Evolutionary conservation across 1,139 yeast species (phyloP).

Genomic region (Blastobotrys buckinghamii): DNA sequence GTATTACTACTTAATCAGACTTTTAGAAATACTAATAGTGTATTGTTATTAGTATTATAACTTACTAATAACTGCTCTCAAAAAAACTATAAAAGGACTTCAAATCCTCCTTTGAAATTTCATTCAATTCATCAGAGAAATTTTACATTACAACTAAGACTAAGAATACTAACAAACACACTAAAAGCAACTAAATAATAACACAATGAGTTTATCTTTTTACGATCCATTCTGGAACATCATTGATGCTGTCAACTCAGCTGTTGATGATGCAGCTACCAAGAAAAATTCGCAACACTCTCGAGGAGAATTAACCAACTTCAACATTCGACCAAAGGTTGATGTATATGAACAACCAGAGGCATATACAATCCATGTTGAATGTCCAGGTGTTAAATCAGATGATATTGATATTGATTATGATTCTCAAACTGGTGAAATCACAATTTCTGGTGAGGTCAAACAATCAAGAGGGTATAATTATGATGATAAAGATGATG

Average conservation of each 20-base stretch:
- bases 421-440: conserved; percentile 36
- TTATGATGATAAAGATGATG: too few species aligned
- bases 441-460: conserved; percentile 23
- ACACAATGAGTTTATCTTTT: background rate
- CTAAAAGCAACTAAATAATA: background rate
- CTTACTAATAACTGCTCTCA: too few species aligned
- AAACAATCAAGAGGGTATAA: conserved; percentile 7
- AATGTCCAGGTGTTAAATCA: conserved; percentile 51
- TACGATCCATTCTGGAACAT: conserved; percentile 10
- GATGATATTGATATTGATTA: conserved; percentile 48
- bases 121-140: too few species aligned
- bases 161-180: too few species aligned
- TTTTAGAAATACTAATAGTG: too few species aligned
- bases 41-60: too few species aligned
- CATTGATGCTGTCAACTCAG: conserved; percentile 7
- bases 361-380: conserved; percentile 41
- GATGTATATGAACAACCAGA: conserved; percentile 46
- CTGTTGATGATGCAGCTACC: background rate
- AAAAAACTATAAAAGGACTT: too few species aligned
- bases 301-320: background rate
- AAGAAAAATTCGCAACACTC: background rate
- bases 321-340: conserved; percentile 34
- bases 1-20: too few species aligned
- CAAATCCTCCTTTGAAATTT: too few species aligned
- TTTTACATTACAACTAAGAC: too few species aligned